These are phyloP conservation scores for Panus rudis DNA, from an alignment of 768 basidiomycete species.

Conservation along the genomic window DNA sequence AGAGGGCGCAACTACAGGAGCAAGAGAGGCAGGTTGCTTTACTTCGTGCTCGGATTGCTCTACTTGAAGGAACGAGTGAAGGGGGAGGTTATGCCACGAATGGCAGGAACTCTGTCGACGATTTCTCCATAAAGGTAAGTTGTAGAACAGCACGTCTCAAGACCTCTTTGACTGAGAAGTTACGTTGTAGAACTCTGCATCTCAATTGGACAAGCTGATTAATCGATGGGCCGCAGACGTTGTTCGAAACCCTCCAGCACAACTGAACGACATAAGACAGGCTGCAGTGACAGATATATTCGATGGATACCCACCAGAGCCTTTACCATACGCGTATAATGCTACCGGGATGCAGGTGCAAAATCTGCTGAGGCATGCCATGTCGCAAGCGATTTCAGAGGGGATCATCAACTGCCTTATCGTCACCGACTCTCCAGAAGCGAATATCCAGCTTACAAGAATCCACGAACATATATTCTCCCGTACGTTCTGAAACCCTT, in stretches of 20 bases:
- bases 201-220: conserved; percentile 73
- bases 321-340: conserved; percentile 22
- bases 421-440: conserved; percentile 79
- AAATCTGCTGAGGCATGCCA: conserved; percentile 71
- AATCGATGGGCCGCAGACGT: conserved; percentile 85
- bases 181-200: conserved; percentile 60
- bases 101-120: conserved; percentile 61
- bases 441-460: conserved; percentile 76
- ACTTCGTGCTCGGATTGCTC: conserved; percentile 60
- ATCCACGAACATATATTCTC: conserved; percentile 87
- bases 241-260: conserved; percentile 48
- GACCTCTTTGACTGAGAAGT: conserved; percentile 8
- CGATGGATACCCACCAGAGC: conserved; percentile 39
- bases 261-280: conserved; percentile 45
- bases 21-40: conserved; percentile 78
- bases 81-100: conserved; percentile 17
- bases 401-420: conserved; percentile 82
- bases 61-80: conserved; percentile 61
- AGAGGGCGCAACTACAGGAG: conserved; percentile 70
- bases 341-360: conserved; percentile 65
- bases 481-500: conserved; percentile 44
- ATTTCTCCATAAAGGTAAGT: conserved; percentile 81
- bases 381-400: conserved; percentile 69
- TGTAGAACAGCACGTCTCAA: background rate
- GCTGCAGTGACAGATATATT: conserved; percentile 57